These are phyloP conservation scores for Massariosphaeria phaeospora DNA, from an alignment of 495 filamentous ascomycete genomes.

Conservation along the genomic window DNA sequence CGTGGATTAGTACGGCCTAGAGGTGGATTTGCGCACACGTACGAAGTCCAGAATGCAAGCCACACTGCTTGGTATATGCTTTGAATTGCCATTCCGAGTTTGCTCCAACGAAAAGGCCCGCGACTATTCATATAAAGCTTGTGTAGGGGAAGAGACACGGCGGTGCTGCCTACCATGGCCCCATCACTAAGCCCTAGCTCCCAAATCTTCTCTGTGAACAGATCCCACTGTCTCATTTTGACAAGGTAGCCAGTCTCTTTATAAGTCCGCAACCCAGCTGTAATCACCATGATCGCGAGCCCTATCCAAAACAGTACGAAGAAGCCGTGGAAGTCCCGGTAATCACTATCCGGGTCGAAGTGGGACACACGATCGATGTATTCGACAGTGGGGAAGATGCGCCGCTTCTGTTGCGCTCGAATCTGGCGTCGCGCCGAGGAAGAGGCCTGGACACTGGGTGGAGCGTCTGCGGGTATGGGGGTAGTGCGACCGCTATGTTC, in stretches of 20 bases:
- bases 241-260: conserved; percentile 89
- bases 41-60: conserved; percentile 79
- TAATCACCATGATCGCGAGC: conserved; percentile 93
- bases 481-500: conserved; percentile 84
- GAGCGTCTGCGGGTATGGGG: conserved; percentile 83
- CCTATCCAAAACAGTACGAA: conserved; percentile 98
- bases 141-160: conserved; percentile 69
- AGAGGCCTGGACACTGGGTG: conserved; percentile 79
- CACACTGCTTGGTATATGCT: conserved; percentile 74
- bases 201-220: conserved; percentile 83
- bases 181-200: conserved; percentile 78
- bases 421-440: conserved; percentile 80
- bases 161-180: conserved; percentile 74
- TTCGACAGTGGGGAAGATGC: conserved; percentile 92
- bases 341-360: conserved; percentile 88
- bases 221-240: conserved; percentile 74
- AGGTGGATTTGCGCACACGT: conserved; percentile 32
- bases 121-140: conserved; percentile 53
- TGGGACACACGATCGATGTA: conserved; percentile 91
- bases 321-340: conserved; percentile 92
- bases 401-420: conserved; percentile 71
- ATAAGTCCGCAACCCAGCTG: conserved; percentile 81
- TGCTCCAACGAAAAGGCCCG: conserved; percentile 64
- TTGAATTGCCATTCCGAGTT: conserved; percentile 71
- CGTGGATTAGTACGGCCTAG: conserved; percentile 28